phyloP scores from a whole-genome alignment of 2,329 filamentous ascomycete species.

The Beauveria rudraprayagi region DNA sequence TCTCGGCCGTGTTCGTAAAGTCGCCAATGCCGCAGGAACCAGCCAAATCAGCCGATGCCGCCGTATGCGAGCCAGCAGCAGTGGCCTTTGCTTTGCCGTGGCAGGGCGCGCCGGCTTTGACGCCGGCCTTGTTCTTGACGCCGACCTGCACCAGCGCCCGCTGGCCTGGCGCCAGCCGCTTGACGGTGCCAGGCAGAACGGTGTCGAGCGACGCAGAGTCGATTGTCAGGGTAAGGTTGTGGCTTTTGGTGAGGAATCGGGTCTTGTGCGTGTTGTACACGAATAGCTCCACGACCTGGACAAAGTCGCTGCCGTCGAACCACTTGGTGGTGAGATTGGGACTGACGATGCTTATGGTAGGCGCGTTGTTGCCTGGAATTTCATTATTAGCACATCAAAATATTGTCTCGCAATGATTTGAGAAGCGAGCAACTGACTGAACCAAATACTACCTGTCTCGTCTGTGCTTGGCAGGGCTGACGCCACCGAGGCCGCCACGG shows the following conservation, averaged over 20 bases:
- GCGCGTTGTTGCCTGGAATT: neutral
- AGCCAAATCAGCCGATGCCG: neutral
- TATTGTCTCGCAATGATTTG: neutral
- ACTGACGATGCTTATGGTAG: neutral
- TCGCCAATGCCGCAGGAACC: conserved; percentile 2
- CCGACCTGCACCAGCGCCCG: conserved; percentile 9
- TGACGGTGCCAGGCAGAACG: conserved; percentile 8
- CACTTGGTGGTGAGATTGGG: conserved; percentile 12
- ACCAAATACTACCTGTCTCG: neutral
- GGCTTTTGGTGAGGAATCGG: conserved; percentile 2
- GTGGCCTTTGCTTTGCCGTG: conserved; percentile 2
- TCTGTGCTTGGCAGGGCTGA: conserved; percentile 2
- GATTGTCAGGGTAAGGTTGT: conserved; percentile 1
- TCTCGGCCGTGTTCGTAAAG: conserved; percentile 12
- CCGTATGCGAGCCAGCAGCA: neutral
- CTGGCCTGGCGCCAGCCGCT: conserved; percentile 12
- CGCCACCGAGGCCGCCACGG: neutral
- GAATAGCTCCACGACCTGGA: conserved; percentile 12
- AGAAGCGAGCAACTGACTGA: neutral
- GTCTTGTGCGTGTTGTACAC: conserved; percentile 11
- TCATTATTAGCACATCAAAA: no score
- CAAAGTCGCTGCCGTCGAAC: conserved; percentile 8
- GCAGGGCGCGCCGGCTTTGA: conserved; percentile 5
- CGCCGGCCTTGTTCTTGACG: conserved; percentile 13
- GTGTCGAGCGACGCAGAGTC: conserved; percentile 9